Percentiles rank a stretch among this genome's conserved stretches.
These are phyloP conservation scores for Zygoascus tannicola DNA, from an alignment of 805 yeast genomes.

Conservation along the genomic window DNA sequence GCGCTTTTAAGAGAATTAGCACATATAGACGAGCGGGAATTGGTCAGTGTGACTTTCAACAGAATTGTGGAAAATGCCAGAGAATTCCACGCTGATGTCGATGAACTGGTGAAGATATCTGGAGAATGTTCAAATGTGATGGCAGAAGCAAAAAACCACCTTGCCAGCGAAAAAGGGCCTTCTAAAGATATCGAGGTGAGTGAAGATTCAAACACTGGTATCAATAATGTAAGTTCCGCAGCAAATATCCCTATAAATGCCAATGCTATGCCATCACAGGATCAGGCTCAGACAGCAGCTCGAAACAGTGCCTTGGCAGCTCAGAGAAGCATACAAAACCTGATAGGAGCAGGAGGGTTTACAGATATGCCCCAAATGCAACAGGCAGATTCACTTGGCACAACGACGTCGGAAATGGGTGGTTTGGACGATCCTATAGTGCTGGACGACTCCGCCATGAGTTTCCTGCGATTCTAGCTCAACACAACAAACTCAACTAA, in stretches of 20 bases:
- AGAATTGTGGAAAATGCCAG: neutral
- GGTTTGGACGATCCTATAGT: slow-evolving; percentile 3
- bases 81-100: neutral
- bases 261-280: neutral
- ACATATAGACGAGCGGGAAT: slow-evolving; percentile 1
- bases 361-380: neutral
- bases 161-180: neutral
- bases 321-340: slow-evolving; percentile 3
- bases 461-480: neutral
- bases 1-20: slow-evolving; percentile 1
- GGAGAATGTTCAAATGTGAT: neutral
- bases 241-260: neutral
- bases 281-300: neutral
- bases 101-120: neutral
- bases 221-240: neutral
- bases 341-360: neutral
- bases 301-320: slow-evolving; percentile 3
- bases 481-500: neutral
- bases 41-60: neutral
- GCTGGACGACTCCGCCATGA: neutral
- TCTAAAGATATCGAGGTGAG: neutral
- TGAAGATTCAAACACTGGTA: neutral
- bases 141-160: neutral
- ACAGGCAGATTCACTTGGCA: neutral
- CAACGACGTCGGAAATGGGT: neutral